Conservation (phyloP, 2,329 filamentous ascomycete genomes). For the Aspergillus novoparasiticus region DNA sequence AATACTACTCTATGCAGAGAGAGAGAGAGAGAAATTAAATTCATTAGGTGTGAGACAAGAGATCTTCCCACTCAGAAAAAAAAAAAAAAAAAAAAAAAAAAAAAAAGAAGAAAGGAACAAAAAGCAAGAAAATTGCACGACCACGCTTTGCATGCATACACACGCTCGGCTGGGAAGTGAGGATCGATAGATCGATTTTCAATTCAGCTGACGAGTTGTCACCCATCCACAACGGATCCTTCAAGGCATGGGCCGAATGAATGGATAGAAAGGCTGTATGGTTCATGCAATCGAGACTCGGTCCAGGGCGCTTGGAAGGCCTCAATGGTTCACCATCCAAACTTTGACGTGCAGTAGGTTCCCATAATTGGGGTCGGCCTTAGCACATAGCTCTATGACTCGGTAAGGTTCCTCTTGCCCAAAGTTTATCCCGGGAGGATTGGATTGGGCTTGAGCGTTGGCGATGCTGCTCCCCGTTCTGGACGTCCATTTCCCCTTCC, state of each 20-base stretch:
- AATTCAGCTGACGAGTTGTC: slow-evolving; percentile 16
- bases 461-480: background rate
- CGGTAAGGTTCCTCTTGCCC: slow-evolving; percentile 12
- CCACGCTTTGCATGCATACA: slow-evolving; percentile 2
- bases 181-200: slow-evolving; percentile 22
- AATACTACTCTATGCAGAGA: too few relatives aligned
- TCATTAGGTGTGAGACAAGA: too few relatives aligned
- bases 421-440: slow-evolving; percentile 13
- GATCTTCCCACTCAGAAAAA: too few relatives aligned
- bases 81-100: background rate
- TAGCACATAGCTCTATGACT: background rate
- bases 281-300: slow-evolving; percentile 19
- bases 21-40: background rate
- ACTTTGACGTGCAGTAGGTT: slow-evolving; percentile 5
- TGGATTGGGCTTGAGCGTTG: background rate
- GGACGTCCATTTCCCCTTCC: background rate
- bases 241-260: background rate
- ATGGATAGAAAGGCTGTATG: slow-evolving; percentile 5
- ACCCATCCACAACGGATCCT: slow-evolving; percentile 8
- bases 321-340: slow-evolving; percentile 7
- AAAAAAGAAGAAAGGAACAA: background rate
- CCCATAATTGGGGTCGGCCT: background rate
- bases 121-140: background rate
- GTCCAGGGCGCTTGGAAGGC: background rate
- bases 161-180: slow-evolving; percentile 4